Evolutionary conservation across 2,329 filamentous ascomycete genomes (phyloP).

Genomic region (Trichothecium roseum): DNA sequence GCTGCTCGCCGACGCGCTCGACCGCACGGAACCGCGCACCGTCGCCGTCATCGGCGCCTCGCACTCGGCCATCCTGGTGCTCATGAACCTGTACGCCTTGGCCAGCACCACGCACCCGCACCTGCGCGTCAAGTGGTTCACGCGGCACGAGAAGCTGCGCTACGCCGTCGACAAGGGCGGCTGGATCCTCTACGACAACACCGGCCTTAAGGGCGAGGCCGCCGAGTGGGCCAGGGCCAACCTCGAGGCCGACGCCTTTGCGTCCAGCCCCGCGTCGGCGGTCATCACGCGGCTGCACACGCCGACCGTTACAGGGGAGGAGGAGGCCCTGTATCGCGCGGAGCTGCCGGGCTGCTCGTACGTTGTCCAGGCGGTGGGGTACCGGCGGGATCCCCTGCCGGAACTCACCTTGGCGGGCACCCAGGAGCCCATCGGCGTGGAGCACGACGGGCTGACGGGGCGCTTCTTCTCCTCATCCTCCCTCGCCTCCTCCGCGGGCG

Average conservation of each 20-base stretch:
- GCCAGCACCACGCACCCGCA: slow-evolving; percentile 38
- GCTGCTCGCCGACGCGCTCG: slow-evolving; percentile 22
- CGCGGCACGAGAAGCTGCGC: slow-evolving; percentile 40
- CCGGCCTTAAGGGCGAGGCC: slow-evolving; percentile 51
- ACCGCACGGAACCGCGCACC: slow-evolving; percentile 21
- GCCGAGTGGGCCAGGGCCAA: slow-evolving; percentile 49
- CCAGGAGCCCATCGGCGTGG: slow-evolving; percentile 30
- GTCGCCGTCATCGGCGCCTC: slow-evolving; percentile 52
- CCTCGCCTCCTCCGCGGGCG: not conserved
- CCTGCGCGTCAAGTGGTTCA: slow-evolving; percentile 52
- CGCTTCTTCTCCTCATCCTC: slow-evolving; percentile 9
- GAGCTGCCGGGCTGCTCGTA: slow-evolving; percentile 40
- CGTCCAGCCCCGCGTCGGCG: slow-evolving; percentile 31
- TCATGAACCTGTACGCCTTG: slow-evolving; percentile 48
- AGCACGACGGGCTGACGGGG: slow-evolving; percentile 21
- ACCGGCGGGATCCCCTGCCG: slow-evolving; percentile 38
- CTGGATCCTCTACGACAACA: slow-evolving; percentile 56
- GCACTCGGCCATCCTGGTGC: slow-evolving; percentile 52
- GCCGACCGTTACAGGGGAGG: slow-evolving; percentile 27
- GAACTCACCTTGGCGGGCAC: slow-evolving; percentile 24
- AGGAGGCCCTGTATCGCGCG: slow-evolving; percentile 28
- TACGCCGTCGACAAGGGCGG: slow-evolving; percentile 53
- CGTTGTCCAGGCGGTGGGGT: slow-evolving; percentile 51
- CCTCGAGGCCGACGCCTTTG: slow-evolving; percentile 40
- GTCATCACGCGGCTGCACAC: slow-evolving; percentile 37